Percentiles rank a stretch among this genome's conserved stretches.
These are phyloP conservation scores for Monascus ruber DNA, from an alignment of 2,329 filamentous ascomycete genomes.

Conservation along the genomic window DNA sequence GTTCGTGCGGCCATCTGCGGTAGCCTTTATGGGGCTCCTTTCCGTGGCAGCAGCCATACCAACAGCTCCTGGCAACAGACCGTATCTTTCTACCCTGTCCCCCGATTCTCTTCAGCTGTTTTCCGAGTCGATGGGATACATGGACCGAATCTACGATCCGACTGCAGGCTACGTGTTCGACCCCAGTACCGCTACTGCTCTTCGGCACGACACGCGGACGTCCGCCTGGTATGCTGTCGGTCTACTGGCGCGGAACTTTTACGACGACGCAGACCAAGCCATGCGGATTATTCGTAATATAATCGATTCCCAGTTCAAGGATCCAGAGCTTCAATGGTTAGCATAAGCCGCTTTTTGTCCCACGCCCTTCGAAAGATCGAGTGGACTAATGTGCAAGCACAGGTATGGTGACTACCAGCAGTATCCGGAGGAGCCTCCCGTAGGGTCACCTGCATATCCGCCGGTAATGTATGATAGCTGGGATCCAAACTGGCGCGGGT, in stretches of 20 bases:
- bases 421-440: conserved; percentile 7
- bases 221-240: conserved; percentile 11
- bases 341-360: too few species aligned
- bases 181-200: conserved; percentile 3
- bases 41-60: too few species aligned
- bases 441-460: conserved; percentile 7
- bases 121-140: conserved; percentile 15
- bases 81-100: too few species aligned
- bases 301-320: conserved; percentile 8
- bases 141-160: conserved; percentile 7
- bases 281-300: conserved; percentile 11
- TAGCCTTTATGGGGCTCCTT: too few species aligned
- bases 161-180: conserved; percentile 8
- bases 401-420: conserved; percentile 11
- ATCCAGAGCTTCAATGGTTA: conserved; percentile 8
- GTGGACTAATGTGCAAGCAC: too few species aligned
- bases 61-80: too few species aligned
- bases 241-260: conserved; percentile 8
- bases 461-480: conserved; percentile 7
- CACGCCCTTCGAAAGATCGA: too few species aligned
- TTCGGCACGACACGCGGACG: conserved; percentile 9
- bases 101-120: too few species aligned
- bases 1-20: too few species aligned
- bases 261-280: conserved; percentile 7
- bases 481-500: conserved; percentile 11